Evolutionary conservation across 164 flowering plant genomes (phyloP), one percentile per base, ranked within the genome.

Genomic region (Kingdonia uniflora): DNA sequence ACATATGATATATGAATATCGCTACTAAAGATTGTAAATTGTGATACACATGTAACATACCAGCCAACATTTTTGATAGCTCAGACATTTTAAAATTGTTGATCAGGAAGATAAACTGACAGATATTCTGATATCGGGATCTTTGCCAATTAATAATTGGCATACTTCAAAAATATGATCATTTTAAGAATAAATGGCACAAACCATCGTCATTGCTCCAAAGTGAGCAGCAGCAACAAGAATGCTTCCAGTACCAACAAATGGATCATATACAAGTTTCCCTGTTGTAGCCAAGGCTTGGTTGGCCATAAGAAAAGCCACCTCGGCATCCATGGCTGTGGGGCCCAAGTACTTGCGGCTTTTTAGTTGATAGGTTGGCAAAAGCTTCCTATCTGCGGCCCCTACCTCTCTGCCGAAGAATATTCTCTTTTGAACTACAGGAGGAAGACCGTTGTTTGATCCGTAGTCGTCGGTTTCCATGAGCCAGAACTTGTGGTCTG

Each of bases 301-400:
- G 65, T 91, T 91, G 60, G 98, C 90, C 98, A 91, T 91, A 55
- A 91, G 71, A 65, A 92, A 88, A 58, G 99, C 96, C 82, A 92
- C 78, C 73, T 92, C 99, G 40, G 99, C 96, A 79, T 92, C 99
- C 99, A 92, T 92, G 22, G 99, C 95, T 17, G 99, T 92, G 37
- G 99, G 99, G 20, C 99, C 99, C 62, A 92, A 79, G 71, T 92
- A 92, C 21, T 43, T 78, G 42, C 99, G 94, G 63, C 85, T 84
- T 65, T 92, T 92, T 53, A 92, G 63, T 68, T 92, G 83, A 78
- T 88, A 92, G 5, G 81, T 84, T 4, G 96, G 99, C 64, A 92
- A 62, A 37, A 84, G 83, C 71, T 86, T 92, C 74, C 99, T 74
- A 60, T 82, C 99, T 59, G 95, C 79, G 55, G 74, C 69, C 54